Percentiles rank a stretch among this genome's conserved stretches.
Evolutionary conservation across 495 filamentous ascomycete genomes (phyloP).

Genomic region (Podospora anserina): DNA sequence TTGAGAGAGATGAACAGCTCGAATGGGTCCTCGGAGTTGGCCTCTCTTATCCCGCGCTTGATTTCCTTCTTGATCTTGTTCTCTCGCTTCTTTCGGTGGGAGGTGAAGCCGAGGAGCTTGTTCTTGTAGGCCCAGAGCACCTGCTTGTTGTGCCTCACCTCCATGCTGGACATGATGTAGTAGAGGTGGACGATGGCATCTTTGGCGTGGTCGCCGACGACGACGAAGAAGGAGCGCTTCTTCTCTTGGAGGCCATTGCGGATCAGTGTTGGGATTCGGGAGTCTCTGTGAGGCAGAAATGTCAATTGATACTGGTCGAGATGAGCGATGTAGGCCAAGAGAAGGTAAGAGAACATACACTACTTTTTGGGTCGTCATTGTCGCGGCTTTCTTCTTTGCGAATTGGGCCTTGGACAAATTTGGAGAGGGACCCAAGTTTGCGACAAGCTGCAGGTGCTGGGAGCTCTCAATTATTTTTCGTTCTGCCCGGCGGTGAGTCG

Average conservation of each 20-base stretch:
- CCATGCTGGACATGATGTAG: slow-evolving; percentile 84
- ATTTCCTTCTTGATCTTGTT: slow-evolving; percentile 97
- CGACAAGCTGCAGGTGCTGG: background rate
- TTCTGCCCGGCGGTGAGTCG: slow-evolving; percentile 36
- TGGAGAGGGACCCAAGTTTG: background rate
- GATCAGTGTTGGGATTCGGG: slow-evolving; percentile 92
- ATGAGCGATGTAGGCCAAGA: background rate
- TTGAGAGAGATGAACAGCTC: slow-evolving; percentile 96
- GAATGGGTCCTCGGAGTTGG: slow-evolving; percentile 95
- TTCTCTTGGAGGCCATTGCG: slow-evolving; percentile 95
- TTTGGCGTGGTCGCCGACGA: slow-evolving; percentile 93
- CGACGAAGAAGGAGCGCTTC: slow-evolving; percentile 95
- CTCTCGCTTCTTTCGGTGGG: slow-evolving; percentile 93
- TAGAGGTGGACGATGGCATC: slow-evolving; percentile 96
- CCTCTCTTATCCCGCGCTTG: slow-evolving; percentile 89
- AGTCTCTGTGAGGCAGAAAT: slow-evolving; percentile 56
- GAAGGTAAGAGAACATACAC: slow-evolving; percentile 44
- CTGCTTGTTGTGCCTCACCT: slow-evolving; percentile 93
- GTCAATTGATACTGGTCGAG: no score
- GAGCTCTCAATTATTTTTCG: slow-evolving; percentile 29
- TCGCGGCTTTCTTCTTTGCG: slow-evolving; percentile 8
- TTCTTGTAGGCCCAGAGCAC: slow-evolving; percentile 99
- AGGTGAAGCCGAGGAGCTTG: slow-evolving; percentile 88
- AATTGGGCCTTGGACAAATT: background rate
- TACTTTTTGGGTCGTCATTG: slow-evolving; percentile 45